Conservation (phyloP, 2,329 filamentous ascomycete genomes). For the Penicillium nordicum region DNA sequence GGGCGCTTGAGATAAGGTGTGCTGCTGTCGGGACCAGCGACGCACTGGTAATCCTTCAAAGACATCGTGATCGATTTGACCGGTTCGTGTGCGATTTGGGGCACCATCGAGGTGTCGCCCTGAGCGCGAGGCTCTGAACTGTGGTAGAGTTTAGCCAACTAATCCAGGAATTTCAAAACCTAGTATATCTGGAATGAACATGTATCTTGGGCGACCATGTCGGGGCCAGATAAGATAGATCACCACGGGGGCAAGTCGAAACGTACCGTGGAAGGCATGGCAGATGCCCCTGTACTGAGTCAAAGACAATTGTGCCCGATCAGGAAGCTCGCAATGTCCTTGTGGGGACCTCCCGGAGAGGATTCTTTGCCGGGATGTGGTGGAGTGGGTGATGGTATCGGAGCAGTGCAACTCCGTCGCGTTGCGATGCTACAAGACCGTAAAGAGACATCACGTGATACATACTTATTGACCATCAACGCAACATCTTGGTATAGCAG, state of each 20-base stretch:
- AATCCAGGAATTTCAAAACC: background rate
- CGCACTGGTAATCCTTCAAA: slow-evolving; percentile 77
- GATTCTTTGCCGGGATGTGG: background rate
- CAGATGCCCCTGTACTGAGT: slow-evolving; percentile 1
- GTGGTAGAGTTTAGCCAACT: slow-evolving; percentile 15
- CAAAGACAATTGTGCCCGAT: background rate
- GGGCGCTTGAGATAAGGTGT: slow-evolving; percentile 64
- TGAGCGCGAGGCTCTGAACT: slow-evolving; percentile 57
- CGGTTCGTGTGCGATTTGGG: slow-evolving; percentile 39
- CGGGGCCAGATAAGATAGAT: background rate
- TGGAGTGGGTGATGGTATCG: slow-evolving; percentile 4
- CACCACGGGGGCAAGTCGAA: slow-evolving; percentile 9
- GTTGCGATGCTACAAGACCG: slow-evolving; percentile 5
- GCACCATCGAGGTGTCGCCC: slow-evolving; percentile 55
- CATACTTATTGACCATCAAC: background rate
- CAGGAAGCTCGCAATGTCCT: background rate
- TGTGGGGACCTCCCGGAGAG: background rate
- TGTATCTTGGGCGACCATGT: background rate
- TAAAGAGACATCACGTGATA: slow-evolving; percentile 15
- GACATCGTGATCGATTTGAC: slow-evolving; percentile 62
- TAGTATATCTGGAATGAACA: background rate
- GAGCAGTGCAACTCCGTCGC: slow-evolving; percentile 8
- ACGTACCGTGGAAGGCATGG: slow-evolving; percentile 38
- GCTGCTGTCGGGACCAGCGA: slow-evolving; percentile 76
- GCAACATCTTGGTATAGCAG: background rate